A percentile compares a stretch with the other conserved stretches of the same genome.
Evolutionary conservation across 768 basidiomycete genomes (phyloP).

Genomic region (Phylloporus scabripes): DNA sequence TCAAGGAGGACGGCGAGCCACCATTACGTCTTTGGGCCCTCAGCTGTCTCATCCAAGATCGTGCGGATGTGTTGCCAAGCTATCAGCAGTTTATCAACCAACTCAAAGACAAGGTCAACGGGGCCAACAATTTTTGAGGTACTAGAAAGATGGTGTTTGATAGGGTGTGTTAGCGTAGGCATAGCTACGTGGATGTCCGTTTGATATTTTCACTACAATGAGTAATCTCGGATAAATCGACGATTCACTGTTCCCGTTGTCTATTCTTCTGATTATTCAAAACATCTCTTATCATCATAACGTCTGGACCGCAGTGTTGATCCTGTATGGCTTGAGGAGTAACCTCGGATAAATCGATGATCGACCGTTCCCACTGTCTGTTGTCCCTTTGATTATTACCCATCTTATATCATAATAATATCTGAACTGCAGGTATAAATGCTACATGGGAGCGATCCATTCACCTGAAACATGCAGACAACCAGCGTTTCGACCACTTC

Average conservation of each 20-base stretch:
- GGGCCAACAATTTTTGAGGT: constrained; percentile 29
- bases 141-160: background rate
- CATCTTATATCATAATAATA: background rate
- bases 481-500: background rate
- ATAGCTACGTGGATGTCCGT: background rate
- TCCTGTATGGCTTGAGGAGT: too few species aligned
- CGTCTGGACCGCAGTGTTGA: background rate
- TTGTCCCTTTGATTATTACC: background rate
- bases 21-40: constrained; percentile 93
- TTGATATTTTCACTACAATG: too few species aligned
- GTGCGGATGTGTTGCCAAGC: constrained; percentile 89
- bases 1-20: constrained; percentile 97
- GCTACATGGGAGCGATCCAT: background rate
- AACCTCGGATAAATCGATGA: background rate
- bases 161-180: background rate
- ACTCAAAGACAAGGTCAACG: constrained; percentile 74
- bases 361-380: background rate
- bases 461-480: constrained; percentile 11
- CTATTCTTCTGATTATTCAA: background rate
- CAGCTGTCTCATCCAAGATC: constrained; percentile 90
- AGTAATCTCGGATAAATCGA: background rate
- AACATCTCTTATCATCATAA: background rate
- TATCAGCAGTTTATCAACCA: constrained; percentile 92
- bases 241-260: background rate
- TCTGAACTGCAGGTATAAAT: background rate